Percentiles rank a stretch among this genome's conserved stretches.
Evolutionary conservation across 1,284 basidiomycete genomes (phyloP).

Genomic region (Sporisorium exsertum): DNA sequence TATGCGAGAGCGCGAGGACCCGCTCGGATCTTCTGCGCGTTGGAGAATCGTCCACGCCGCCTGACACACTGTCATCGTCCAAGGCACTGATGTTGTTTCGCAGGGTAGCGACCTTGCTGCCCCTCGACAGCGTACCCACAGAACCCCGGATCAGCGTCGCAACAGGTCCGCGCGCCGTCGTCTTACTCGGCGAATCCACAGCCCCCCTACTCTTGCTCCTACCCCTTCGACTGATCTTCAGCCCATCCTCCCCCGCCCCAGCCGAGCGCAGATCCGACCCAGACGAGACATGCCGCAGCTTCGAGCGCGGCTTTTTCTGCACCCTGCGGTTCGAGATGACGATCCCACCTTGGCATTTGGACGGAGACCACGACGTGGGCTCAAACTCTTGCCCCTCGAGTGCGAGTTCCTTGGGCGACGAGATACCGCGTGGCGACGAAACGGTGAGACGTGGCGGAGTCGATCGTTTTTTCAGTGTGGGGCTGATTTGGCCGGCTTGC

Average conservation of each 20-base stretch:
- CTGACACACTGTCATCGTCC: slow-evolving; percentile 8
- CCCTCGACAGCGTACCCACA: slow-evolving; percentile 16
- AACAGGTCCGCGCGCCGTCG: slow-evolving; percentile 2
- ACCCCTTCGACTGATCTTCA: slow-evolving; percentile 23
- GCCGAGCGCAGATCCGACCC: slow-evolving; percentile 18
- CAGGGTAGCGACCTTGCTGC: slow-evolving; percentile 11
- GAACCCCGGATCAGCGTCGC: slow-evolving; percentile 18
- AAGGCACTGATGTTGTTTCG: slow-evolving; percentile 13
- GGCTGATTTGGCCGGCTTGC: slow-evolving; percentile 27
- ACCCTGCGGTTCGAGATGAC: slow-evolving; percentile 37
- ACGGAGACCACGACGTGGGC: slow-evolving; percentile 40
- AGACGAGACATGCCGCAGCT: slow-evolving; percentile 22
- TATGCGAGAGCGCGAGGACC: neutral
- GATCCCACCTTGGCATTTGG: slow-evolving; percentile 13
- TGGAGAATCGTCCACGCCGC: slow-evolving; percentile 15
- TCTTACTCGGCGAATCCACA: slow-evolving; percentile 5
- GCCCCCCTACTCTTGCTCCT: slow-evolving; percentile 7
- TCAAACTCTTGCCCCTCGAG: slow-evolving; percentile 45
- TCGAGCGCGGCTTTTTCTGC: slow-evolving; percentile 30
- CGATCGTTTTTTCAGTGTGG: slow-evolving; percentile 20
- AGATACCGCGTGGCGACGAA: slow-evolving; percentile 49
- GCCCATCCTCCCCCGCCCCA: slow-evolving; percentile 5
- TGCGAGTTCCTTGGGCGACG: slow-evolving; percentile 43
- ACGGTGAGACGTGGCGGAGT: slow-evolving; percentile 47
- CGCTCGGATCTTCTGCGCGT: slow-evolving; percentile 7